Evolutionary conservation across 495 filamentous ascomycete genomes (phyloP).

Genomic region (Durotheca rogersii): DNA sequence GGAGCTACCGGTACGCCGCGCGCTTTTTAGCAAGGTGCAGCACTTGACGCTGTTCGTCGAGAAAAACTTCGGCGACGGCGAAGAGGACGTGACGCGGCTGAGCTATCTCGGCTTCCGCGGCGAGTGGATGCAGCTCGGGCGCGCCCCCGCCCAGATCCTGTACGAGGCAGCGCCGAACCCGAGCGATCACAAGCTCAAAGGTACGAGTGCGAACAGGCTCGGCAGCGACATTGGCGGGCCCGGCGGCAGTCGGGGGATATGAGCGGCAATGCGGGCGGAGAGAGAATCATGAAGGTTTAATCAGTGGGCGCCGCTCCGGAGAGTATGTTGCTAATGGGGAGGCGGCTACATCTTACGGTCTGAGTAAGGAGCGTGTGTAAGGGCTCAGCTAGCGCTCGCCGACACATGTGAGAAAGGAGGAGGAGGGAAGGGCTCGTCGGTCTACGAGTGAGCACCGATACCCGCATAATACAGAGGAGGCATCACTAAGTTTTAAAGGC

Average conservation of each 20-base stretch:
- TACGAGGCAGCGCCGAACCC: slow-evolving; percentile 96
- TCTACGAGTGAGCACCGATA: too few species aligned
- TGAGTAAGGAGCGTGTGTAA: too few species aligned
- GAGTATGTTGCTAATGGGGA: too few species aligned
- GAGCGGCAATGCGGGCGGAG: slow-evolving; percentile 5
- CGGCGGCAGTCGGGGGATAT: slow-evolving; percentile 5
- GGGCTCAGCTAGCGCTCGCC: too few species aligned
- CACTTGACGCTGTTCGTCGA: slow-evolving; percentile 80
- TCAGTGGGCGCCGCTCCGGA: too few species aligned
- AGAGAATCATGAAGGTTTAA: background rate
- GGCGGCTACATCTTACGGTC: too few species aligned
- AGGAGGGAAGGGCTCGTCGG: too few species aligned
- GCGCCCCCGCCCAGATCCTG: slow-evolving; percentile 78
- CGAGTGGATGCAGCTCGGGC: slow-evolving; percentile 80
- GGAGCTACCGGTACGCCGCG: slow-evolving; percentile 81
- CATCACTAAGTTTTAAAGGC: too few species aligned
- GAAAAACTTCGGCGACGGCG: slow-evolving; percentile 65
- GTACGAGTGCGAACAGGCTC: slow-evolving; percentile 48
- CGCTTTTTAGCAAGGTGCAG: slow-evolving; percentile 79
- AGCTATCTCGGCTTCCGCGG: slow-evolving; percentile 90
- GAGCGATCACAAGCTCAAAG: slow-evolving; percentile 67
- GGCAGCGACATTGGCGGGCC: slow-evolving; percentile 45
- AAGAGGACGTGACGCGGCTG: slow-evolving; percentile 75
- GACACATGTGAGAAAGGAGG: too few species aligned
- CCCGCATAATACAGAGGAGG: too few species aligned